Base-by-base conservation (phyloP, 139 green algal genomes). In the Volvox reticuliferus region DNA sequence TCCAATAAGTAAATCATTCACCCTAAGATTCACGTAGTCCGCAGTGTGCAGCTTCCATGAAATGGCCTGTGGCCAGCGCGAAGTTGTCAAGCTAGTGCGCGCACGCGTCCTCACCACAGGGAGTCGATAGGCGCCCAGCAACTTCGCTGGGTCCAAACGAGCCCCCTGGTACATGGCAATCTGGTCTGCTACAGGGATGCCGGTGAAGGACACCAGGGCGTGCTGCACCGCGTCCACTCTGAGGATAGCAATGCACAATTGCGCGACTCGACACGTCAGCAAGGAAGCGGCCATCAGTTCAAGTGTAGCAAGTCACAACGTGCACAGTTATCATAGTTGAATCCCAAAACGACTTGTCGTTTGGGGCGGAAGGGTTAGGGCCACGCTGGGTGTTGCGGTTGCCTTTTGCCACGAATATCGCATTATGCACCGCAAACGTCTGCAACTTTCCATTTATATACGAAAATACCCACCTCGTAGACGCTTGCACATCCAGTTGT, bases 151-250 rank as follows among this genome's bases (percentile, higher is more conserved):
- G 75, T 99, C 97, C 50, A 99, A 91, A 16, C 93, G 91, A 2
- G 91, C 86, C 13, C 96, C 97, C 80, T 95, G 91, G 86, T 92
- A 95, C 93, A 98, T 98, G 5, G 97, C 71, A 37, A 99, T 97
- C 87, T 99, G 97, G 65, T 99, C 98, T 0, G 79, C 80, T 2
- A 94, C 75, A 0, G 93, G 82, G 9, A 98, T 94, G 44, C 93
- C 95, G 0, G 96, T 98, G 24, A 98, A 94, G 0, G 95, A 86
- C 13, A 95, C 95, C 73, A 99, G 91, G 50, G 95, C 94, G 26
- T 96, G 87, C 92, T 98, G 96, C 33, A 99, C 93, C 0, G 93
- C 93, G 28, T 97, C 97, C 36, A 98, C 96, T 78, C 97, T 98
- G 88, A 33, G 67, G 20, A 89, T 2, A 76, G 65, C 16, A 28